Evolutionary conservation across 192 early-diverging fungal genomes (phyloP).

Genomic region (Oehlia diaphana): DNA sequence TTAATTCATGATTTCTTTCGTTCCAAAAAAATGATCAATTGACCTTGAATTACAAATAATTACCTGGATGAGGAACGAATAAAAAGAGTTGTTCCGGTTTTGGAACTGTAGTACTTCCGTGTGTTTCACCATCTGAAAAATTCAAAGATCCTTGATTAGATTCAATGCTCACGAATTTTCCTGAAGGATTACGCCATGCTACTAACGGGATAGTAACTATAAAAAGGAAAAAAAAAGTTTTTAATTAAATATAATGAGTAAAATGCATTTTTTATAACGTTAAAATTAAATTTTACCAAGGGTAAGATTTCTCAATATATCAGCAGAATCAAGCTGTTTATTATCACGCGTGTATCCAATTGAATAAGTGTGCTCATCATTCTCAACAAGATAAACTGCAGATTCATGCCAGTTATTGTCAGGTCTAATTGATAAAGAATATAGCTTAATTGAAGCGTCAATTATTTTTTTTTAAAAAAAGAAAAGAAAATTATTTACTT

Average conservation of each 20-base stretch:
- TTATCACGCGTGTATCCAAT: constrained; percentile 4
- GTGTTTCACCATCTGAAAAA: not conserved
- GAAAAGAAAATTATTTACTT: not conserved
- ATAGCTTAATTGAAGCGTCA: not conserved
- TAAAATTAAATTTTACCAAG: not conserved
- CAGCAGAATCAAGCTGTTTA: not conserved
- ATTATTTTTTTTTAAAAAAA: not conserved
- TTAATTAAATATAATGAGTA: too few species aligned
- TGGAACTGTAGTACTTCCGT: not conserved
- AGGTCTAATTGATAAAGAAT: not conserved
- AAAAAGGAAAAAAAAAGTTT: not conserved
- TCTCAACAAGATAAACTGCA: not conserved
- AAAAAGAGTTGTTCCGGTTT: constrained; percentile 1
- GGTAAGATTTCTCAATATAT: not conserved
- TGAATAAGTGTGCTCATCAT: not conserved
- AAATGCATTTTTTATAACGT: too few species aligned
- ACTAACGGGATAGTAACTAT: constrained; percentile 1
- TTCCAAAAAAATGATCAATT: not conserved
- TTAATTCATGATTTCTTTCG: not conserved
- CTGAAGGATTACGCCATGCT: not conserved
- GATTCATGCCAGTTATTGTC: not conserved
- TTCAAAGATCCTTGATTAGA: not conserved
- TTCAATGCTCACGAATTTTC: not conserved
- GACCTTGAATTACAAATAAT: not conserved
- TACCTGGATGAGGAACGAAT: constrained; percentile 25